Percentiles rank a stretch among this genome's conserved stretches.
Conservation (phyloP, 169 alveolate species). For the Haemoproteus tartakovskyi region DNA sequence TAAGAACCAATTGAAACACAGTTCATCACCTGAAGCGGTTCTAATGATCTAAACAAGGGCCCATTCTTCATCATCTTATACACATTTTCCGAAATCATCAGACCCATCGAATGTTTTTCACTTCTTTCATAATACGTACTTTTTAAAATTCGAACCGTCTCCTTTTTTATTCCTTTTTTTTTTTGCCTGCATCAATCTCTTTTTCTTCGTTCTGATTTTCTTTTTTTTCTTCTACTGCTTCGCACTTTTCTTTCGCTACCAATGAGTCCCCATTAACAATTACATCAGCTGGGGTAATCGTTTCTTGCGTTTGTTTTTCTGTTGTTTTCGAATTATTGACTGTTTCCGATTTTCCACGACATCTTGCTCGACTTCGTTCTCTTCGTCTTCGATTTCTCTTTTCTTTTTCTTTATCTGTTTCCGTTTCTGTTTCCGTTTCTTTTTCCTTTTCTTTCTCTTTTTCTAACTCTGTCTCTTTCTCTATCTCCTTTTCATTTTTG, state of each 20-base stretch:
- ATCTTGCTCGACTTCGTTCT: too few relatives aligned
- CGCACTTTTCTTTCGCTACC: constrained; percentile 21
- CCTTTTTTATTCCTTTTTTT: constrained; percentile 4
- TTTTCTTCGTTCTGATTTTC: too few relatives aligned
- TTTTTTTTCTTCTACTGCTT: constrained; percentile 15
- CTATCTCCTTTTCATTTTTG: not conserved
- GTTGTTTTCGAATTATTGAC: too few relatives aligned
- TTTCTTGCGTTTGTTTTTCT: too few relatives aligned
- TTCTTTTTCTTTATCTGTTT: constrained; percentile 1
- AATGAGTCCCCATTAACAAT: constrained; percentile 5
- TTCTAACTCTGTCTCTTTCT: not conserved
- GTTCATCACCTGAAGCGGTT: constrained; percentile 17
- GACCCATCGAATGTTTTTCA: constrained; percentile 38
- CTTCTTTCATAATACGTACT: constrained; percentile 24
- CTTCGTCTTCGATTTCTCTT: too few relatives aligned
- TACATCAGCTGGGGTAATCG: too few relatives aligned
- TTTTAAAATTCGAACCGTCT: not conserved
- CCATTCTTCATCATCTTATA: constrained; percentile 64
- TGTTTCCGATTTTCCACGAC: too few relatives aligned
- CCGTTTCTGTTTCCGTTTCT: not conserved
- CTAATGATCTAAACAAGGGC: constrained; percentile 16
- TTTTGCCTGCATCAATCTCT: too few relatives aligned
- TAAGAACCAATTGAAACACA: constrained; percentile 69
- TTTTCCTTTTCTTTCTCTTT: not conserved
- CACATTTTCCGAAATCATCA: constrained; percentile 59